Percentiles rank a stretch among this genome's conserved stretches.
Conservation (phyloP, 305 asterid species). For the Rubia balearica region DNA sequence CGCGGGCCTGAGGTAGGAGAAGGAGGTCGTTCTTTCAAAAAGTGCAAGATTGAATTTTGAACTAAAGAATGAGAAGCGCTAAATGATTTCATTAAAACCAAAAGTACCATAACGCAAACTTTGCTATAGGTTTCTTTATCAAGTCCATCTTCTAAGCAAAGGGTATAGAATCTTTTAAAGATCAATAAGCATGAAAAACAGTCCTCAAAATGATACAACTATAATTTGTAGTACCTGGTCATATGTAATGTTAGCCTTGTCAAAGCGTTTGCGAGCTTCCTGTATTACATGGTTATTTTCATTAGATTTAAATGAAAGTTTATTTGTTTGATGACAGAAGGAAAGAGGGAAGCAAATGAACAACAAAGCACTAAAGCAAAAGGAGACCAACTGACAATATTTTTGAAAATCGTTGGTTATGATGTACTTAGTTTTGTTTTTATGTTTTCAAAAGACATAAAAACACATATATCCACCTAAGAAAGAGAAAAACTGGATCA, state of each 20-base stretch:
- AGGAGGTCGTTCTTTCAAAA: neutral
- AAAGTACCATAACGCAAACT: neutral
- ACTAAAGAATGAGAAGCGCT: neutral
- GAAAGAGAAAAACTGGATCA: neutral
- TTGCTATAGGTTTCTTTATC: neutral
- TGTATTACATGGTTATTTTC: constrained; percentile 30
- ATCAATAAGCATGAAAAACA: neutral
- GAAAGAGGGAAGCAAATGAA: neutral
- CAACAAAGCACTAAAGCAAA: neutral
- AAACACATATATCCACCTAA: neutral
- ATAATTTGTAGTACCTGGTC: constrained; percentile 50
- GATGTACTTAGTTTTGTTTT: neutral
- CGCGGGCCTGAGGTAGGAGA: constrained; percentile 63
- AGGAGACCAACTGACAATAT: neutral
- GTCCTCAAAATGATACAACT: neutral
- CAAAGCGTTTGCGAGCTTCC: constrained; percentile 98
- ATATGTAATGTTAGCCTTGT: constrained; percentile 73
- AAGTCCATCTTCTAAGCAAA: neutral
- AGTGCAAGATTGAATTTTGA: neutral
- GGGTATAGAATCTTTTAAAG: neutral
- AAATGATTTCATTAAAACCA: constrained; percentile 2
- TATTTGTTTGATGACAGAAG: neutral
- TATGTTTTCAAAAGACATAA: neutral
- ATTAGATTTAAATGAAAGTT: neutral
- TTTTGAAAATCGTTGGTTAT: neutral